Evolutionary conservation across 345 rosid genomes (phyloP).

Genomic region (Isatis tinctoria): DNA sequence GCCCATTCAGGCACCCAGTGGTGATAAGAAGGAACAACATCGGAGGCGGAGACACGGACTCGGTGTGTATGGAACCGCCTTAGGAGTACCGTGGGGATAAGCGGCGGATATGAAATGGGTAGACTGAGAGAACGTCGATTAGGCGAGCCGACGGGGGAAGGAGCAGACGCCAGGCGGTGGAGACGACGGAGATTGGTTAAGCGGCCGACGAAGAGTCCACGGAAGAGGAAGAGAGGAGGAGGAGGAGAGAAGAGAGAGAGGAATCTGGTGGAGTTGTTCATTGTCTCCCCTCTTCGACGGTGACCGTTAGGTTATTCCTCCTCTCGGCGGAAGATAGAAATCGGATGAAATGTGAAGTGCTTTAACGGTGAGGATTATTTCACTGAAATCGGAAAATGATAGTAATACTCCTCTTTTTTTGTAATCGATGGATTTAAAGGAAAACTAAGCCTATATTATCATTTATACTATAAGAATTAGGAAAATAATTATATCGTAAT

Average conservation of each 20-base stretch:
- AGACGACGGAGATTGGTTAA: conserved; percentile 28
- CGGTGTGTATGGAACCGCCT: conserved; percentile 20
- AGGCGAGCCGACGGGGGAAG: conserved; percentile 7
- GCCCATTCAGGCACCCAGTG: conserved; percentile 46
- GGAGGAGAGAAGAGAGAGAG: conserved; percentile 56
- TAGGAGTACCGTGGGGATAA: conserved; percentile 21
- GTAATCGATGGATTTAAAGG: no score
- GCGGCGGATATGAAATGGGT: conserved; percentile 1
- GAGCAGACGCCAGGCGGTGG: not conserved
- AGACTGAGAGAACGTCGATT: conserved; percentile 6
- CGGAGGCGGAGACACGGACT: conserved; percentile 20
- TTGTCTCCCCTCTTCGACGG: conserved; percentile 27
- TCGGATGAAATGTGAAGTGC: not conserved
- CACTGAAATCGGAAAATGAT: no score
- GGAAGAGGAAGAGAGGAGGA: conserved; percentile 35
- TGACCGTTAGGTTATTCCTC: conserved; percentile 5
- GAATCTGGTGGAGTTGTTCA: conserved; percentile 63
- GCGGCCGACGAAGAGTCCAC: conserved; percentile 30
- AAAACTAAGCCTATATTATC: no score
- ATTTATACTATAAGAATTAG: no score
- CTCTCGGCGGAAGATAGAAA: not conserved
- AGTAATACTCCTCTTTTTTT: no score
- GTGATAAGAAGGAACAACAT: not conserved
- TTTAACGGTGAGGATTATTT: no score
- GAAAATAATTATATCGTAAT: no score